Conservation (phyloP, 2,329 filamentous ascomycete genomes). For the Claviceps maximensis region DNA sequence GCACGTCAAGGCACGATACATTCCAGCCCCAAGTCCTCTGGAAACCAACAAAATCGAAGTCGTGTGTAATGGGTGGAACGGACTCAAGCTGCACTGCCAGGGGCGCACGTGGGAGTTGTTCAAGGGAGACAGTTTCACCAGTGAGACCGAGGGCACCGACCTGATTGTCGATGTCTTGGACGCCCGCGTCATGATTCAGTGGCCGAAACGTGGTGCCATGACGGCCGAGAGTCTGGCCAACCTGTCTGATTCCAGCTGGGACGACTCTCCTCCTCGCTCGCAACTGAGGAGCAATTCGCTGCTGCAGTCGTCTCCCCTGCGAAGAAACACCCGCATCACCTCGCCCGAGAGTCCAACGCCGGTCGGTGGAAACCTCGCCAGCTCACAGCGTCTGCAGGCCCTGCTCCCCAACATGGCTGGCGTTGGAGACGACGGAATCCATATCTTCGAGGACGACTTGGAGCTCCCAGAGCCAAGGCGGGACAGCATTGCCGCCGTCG, state of each 20-base stretch:
- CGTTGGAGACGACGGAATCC: constrained; percentile 31
- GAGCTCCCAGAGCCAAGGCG: constrained; percentile 24
- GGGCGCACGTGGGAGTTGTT: constrained; percentile 72
- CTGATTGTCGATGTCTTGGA: constrained; percentile 96
- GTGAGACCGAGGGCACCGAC: constrained; percentile 73
- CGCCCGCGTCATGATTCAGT: constrained; percentile 75
- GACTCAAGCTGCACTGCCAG: constrained; percentile 82
- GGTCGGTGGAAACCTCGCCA: constrained; percentile 17
- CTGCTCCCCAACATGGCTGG: constrained; percentile 24
- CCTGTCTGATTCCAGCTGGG: constrained; percentile 59
- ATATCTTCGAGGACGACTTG: constrained; percentile 61
- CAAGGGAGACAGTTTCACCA: constrained; percentile 83
- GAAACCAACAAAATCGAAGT: constrained; percentile 73
- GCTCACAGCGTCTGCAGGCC: constrained; percentile 32
- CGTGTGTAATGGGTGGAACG: constrained; percentile 91
- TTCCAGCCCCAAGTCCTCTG: constrained; percentile 52
- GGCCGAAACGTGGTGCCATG: constrained; percentile 50
- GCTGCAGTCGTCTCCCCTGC: constrained; percentile 48
- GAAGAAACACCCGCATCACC: constrained; percentile 42
- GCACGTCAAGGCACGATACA: constrained; percentile 79
- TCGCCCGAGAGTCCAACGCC: constrained; percentile 63
- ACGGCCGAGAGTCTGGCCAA: constrained; percentile 29
- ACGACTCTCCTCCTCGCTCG: constrained; percentile 40
- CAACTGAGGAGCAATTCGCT: constrained; percentile 20
- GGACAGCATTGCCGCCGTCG: constrained; percentile 10